Percentiles rank a stretch among this genome's conserved stretches.
Evolutionary conservation across 139 green algal genomes (phyloP).

Genomic region (Haematococcus lacustris): DNA sequence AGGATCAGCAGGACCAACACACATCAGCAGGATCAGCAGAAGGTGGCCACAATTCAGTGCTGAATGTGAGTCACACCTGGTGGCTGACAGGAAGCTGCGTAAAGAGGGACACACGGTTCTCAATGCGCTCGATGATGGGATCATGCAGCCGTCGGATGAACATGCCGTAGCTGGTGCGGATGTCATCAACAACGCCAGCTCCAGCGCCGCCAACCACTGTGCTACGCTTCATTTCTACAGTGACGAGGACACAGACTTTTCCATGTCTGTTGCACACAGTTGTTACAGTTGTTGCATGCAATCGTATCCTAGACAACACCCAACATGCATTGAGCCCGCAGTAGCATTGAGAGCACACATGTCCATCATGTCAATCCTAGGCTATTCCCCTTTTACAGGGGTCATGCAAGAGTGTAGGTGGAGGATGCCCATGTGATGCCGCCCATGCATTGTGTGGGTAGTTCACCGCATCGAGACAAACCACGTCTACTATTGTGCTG

Average conservation of each 20-base stretch:
- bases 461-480: too few relatives aligned
- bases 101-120: slow-evolving; percentile 33
- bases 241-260: not conserved
- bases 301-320: not conserved
- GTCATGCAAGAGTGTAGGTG: too few relatives aligned
- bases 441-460: too few relatives aligned
- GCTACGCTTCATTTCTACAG: slow-evolving; percentile 12
- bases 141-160: slow-evolving; percentile 21
- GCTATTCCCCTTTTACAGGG: too few relatives aligned
- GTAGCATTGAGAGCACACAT: too few relatives aligned
- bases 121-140: slow-evolving; percentile 30
- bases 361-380: too few relatives aligned
- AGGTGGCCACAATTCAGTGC: not conserved
- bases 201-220: slow-evolving; percentile 11
- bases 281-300: not conserved
- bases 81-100: slow-evolving; percentile 40
- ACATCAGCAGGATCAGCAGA: not conserved
- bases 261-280: slow-evolving; percentile 2
- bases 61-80: slow-evolving; percentile 18
- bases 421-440: too few relatives aligned
- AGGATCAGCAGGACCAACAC: not conserved
- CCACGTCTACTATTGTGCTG: not conserved
- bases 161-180: slow-evolving; percentile 17
- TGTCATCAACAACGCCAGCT: slow-evolving; percentile 10
- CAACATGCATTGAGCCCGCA: not conserved